Evolutionary conservation across 1,139 yeast species (phyloP).

Genomic region (Taphrina communis): DNA sequence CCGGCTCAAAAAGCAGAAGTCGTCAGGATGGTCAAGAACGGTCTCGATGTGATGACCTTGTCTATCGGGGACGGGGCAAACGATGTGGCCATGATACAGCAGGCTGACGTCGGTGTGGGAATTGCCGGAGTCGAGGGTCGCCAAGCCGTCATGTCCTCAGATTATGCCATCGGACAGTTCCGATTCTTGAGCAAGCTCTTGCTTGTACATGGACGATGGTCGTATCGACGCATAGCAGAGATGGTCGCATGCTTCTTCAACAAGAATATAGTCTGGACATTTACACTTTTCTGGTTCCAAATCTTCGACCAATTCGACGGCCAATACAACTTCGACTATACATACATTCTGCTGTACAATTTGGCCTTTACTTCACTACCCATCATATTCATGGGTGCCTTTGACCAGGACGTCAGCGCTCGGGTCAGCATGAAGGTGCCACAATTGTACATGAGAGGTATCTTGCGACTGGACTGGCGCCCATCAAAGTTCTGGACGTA

Average conservation of each 20-base stretch:
- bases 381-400: constrained; percentile 83
- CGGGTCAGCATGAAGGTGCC: constrained; percentile 86
- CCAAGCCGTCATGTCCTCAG: constrained; percentile 97
- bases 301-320: constrained; percentile 86
- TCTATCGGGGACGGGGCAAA: constrained; percentile 93
- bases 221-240: constrained; percentile 86
- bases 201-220: constrained; percentile 95
- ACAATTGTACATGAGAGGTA: constrained; percentile 84
- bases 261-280: constrained; percentile 86
- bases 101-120: constrained; percentile 97
- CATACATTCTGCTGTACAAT: constrained; percentile 89
- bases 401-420: constrained; percentile 92
- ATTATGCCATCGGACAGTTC: constrained; percentile 95
- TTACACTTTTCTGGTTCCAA: constrained; percentile 94
- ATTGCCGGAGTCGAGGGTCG: constrained; percentile 98
- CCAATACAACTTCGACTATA: constrained; percentile 79
- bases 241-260: constrained; percentile 94
- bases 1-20: constrained; percentile 98
- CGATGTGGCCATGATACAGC: constrained; percentile 98
- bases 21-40: constrained; percentile 82
- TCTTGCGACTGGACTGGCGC: constrained; percentile 80
- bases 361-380: constrained; percentile 95
- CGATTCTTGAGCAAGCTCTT: constrained; percentile 77
- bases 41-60: constrained; percentile 82
- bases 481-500: constrained; percentile 79